Evolutionary conservation across 2,329 filamentous ascomycete species (phyloP), one percentile per base, ranked within the genome.

Genomic region (Sporothrix variecibatus): DNA sequence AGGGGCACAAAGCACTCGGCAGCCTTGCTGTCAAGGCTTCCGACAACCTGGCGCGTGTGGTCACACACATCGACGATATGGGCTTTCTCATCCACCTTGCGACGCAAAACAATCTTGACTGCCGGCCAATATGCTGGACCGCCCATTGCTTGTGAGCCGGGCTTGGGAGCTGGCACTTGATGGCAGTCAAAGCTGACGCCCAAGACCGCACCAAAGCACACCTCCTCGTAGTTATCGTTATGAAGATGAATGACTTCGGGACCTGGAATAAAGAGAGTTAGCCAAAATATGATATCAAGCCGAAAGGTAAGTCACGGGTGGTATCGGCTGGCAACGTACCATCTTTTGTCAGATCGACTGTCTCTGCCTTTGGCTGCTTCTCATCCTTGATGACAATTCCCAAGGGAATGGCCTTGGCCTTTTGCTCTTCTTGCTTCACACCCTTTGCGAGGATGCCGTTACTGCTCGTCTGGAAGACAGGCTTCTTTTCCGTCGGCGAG

Each of bases 141-240:
- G 77, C 89, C 90, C 11, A 92, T 84, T 26, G 87, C 84, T 74
- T 89, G 86, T 31, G 87, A 85, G 40, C 87, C 87, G 0, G 92
- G 90, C 78, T 91, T 94, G 0, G 91, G 90, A 2, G 86, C 88
- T 0, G 94, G 94, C 1, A 95, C 89, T 49, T 85, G 84, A 78
- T 89, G 87, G 75, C 91, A 92, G 76, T 91, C 90, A 58, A 96
- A 85, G 72, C 85, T 88, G 2, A 90, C 88, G 23, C 87, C 87
- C 72, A 94, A 90, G 26, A 97, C 82, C 82, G 92, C 92, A 58
- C 94, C 94, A 79, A 93, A 94, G 82, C 94, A 97, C 3, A 97
- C 92, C 79, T 94, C 90, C 26, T 90, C 87, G 65, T 85, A 87
- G 40, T 89, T 86, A 73, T 93, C 87, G 43, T 8, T 8, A 23